Base-by-base conservation (phyloP, 2,329 filamentous ascomycete species). In the Aspergillus versicolor region DNA sequence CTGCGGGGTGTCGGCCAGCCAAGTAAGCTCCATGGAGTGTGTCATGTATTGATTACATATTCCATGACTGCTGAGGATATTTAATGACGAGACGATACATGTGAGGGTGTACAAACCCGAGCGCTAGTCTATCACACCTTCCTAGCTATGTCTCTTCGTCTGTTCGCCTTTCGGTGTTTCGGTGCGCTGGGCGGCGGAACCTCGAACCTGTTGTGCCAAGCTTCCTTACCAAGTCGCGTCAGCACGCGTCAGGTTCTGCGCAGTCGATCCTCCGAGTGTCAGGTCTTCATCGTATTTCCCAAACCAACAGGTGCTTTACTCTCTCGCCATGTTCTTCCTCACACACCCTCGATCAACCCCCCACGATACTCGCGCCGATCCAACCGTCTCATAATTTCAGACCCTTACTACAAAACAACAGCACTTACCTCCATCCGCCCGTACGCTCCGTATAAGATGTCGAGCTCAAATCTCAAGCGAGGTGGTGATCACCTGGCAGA, bases 401-500 rank as follows among this genome's bases (percentile, higher is more conserved):
- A 11, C 34, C 22, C 3, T n/a, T 12, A 37, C 22, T 46, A 11
- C 43, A 22, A 32, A 19, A 30, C 19, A 50, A 30, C 19, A 50
- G 17, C 27, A 30, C 27, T 21, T 19, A 13, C 30, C 37, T 17
- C 17, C 40, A 17, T 22, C 24, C 34, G 34, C 17, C 27, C 15
- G 3, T 9, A 30, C 19, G 17, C 19, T 22, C n/a, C 7, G 15
- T 9, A 43, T 21, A 61, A 52, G 52, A 75, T 72, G 72, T 50
- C 60, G 27, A 75, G 70, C 63, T 63, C 64, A 5, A 59, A 82
- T 11, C 75, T 85, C 61, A 91, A 91, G 77, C 86, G 89, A 65
- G 90, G 90, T 76, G 83, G 83, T 43, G 79, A 74, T 56, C 77
- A 79, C 54, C 68, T 79, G 21, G 64, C 75, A 5, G 68, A 57